phyloP scores from a whole-genome alignment of 1,284 basidiomycete species.

The Trichosporon sp. region DNA sequence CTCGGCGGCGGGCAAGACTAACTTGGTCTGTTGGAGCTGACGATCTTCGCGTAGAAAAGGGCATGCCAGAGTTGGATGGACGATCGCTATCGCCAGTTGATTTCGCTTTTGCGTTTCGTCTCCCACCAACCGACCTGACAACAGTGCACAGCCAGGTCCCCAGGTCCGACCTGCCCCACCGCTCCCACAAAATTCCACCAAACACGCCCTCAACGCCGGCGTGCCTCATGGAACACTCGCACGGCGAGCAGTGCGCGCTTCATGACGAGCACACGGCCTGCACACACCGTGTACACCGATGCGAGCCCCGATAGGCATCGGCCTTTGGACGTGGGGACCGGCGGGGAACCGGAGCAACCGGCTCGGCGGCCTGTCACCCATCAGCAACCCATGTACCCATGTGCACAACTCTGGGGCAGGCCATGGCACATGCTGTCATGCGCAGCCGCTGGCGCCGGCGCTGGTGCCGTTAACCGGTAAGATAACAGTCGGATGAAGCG shows the following conservation, averaged over 20 bases:
- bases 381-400: background rate
- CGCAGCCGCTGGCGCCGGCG: background rate
- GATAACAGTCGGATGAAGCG: background rate
- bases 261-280: background rate
- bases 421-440: background rate
- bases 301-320: background rate
- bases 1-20: background rate
- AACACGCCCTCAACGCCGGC: background rate
- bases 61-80: background rate
- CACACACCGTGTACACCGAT: background rate
- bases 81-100: background rate
- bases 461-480: background rate
- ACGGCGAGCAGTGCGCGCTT: background rate
- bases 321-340: background rate
- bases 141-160: background rate
- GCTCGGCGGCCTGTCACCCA: background rate
- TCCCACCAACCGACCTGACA: background rate
- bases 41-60: background rate
- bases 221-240: background rate
- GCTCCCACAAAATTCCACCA: background rate
- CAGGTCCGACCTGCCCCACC: background rate
- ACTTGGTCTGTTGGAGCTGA: background rate
- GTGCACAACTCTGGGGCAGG: background rate
- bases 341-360: background rate
- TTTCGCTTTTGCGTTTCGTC: background rate